A percentile compares a stretch with the other conserved stretches of the same genome.
Conservation (phyloP, 768 basidiomycete species). For the Agrocybe chaxingu region DNA sequence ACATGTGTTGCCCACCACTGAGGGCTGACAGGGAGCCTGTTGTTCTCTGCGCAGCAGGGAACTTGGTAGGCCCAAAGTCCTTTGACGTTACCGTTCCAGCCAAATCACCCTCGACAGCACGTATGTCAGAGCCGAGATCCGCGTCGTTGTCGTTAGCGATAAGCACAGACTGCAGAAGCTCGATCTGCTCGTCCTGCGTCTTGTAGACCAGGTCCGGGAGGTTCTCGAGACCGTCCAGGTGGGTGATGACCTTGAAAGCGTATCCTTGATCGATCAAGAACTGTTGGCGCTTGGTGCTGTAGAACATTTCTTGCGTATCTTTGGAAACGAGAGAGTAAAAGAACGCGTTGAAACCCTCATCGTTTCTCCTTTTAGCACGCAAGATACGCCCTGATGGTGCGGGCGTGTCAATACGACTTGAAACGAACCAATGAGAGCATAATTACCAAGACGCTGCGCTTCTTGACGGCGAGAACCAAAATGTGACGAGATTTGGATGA, state of each 20-base stretch:
- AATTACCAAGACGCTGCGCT: constrained; percentile 87
- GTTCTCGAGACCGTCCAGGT: constrained; percentile 87
- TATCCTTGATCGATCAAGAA: constrained; percentile 99
- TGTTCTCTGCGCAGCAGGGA: constrained; percentile 70
- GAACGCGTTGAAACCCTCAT: constrained; percentile 99
- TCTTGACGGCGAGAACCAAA: constrained; percentile 98
- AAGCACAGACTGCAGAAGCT: constrained; percentile 90
- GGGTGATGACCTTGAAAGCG: constrained; percentile 99
- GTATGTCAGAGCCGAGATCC: constrained; percentile 82
- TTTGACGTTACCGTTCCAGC: constrained; percentile 85
- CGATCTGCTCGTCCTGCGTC: constrained; percentile 91
- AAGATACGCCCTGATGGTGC: constrained; percentile 77
- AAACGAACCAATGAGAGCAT: background rate
- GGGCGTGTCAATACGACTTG: constrained; percentile 2
- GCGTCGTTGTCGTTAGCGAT: constrained; percentile 89
- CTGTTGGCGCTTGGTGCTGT: constrained; percentile 97
- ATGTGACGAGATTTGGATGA: constrained; percentile 99
- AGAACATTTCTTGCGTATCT: constrained; percentile 99
- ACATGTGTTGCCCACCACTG: constrained; percentile 90
- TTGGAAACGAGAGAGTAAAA: constrained; percentile 99
- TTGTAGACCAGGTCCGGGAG: constrained; percentile 89
- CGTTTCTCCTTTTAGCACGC: constrained; percentile 95
- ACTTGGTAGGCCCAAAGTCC: constrained; percentile 76
- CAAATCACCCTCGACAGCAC: constrained; percentile 79
- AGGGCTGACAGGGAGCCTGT: constrained; percentile 80